Conservation (phyloP, 78 protist species). For the Tieghemostelium lacteum region DNA sequence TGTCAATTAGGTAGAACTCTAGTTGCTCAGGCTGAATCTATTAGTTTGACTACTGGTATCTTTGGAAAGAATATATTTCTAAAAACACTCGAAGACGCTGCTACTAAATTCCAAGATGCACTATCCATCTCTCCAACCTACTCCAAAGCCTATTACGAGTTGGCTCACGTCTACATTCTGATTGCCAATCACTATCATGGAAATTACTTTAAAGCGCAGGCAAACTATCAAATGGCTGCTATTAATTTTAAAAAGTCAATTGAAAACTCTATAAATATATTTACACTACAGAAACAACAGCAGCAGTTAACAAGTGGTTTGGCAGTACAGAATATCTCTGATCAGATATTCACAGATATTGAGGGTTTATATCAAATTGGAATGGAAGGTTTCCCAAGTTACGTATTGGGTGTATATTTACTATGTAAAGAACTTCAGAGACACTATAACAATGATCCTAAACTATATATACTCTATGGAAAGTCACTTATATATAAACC, state of each 20-base stretch:
- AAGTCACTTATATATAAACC: slow-evolving; percentile 64
- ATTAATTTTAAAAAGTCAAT: slow-evolving; percentile 9
- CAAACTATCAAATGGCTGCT: slow-evolving; percentile 20
- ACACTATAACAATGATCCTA: slow-evolving; percentile 7
- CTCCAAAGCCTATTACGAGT: slow-evolving; percentile 38
- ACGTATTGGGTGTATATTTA: slow-evolving; percentile 35
- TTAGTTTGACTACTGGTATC: slow-evolving; percentile 5
- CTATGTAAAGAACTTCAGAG: slow-evolving; percentile 20
- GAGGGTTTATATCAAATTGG: slow-evolving; percentile 16
- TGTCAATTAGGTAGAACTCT: slow-evolving; percentile 66
- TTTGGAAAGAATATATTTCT: slow-evolving; percentile 57
- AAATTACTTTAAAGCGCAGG: neutral
- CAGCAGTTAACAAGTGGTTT: no score
- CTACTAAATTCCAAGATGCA: slow-evolving; percentile 35
- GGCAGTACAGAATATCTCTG: neutral
- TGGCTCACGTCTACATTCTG: slow-evolving; percentile 38
- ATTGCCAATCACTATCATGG: slow-evolving; percentile 32
- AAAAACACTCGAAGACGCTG: slow-evolving; percentile 57
- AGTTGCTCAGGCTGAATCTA: slow-evolving; percentile 24
- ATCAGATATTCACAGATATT: slow-evolving; percentile 6
- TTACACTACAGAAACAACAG: neutral
- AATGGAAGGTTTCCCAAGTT: slow-evolving; percentile 24
- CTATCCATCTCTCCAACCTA: slow-evolving; percentile 12
- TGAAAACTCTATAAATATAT: neutral
- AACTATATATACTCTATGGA: neutral